Evolutionary conservation across 225 moss, liverwort and hornwort species (phyloP).

Genomic region (Rhytidiadelphus loreus): DNA sequence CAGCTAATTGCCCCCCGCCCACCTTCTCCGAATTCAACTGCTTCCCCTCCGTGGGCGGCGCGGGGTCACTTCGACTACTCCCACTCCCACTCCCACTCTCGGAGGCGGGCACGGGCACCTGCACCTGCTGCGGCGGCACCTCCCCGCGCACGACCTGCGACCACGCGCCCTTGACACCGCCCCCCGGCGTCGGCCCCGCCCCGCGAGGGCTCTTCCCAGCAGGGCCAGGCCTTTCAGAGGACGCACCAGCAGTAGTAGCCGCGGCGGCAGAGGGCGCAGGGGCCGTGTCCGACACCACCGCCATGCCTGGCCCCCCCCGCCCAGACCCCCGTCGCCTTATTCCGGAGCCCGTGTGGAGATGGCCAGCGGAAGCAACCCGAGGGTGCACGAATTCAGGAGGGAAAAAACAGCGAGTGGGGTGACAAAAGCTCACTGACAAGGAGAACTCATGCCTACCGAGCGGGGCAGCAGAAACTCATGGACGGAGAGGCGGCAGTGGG

Average conservation of each 20-base stretch:
- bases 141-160: slow-evolving; percentile 89
- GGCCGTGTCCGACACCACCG: slow-evolving; percentile 49
- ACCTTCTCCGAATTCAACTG: slow-evolving; percentile 19
- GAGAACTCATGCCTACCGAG: slow-evolving; percentile 1
- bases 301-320: slow-evolving; percentile 64
- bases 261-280: slow-evolving; percentile 54
- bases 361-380: background rate
- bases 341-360: slow-evolving; percentile 3
- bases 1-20: background rate
- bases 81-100: background rate
- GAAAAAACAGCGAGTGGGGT: background rate
- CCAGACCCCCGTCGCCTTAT: slow-evolving; percentile 27
- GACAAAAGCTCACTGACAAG: background rate
- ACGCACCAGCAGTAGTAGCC: slow-evolving; percentile 4
- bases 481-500: background rate
- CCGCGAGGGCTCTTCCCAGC: slow-evolving; percentile 11
- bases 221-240: background rate
- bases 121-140: slow-evolving; percentile 6
- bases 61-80: background rate
- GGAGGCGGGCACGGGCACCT: background rate
- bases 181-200: background rate
- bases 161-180: slow-evolving; percentile 61
- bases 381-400: background rate
- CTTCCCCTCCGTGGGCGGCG: background rate
- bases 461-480: background rate